Evolutionary conservation across 805 yeast genomes (phyloP).

Genomic region (Yarrowia porcina): DNA sequence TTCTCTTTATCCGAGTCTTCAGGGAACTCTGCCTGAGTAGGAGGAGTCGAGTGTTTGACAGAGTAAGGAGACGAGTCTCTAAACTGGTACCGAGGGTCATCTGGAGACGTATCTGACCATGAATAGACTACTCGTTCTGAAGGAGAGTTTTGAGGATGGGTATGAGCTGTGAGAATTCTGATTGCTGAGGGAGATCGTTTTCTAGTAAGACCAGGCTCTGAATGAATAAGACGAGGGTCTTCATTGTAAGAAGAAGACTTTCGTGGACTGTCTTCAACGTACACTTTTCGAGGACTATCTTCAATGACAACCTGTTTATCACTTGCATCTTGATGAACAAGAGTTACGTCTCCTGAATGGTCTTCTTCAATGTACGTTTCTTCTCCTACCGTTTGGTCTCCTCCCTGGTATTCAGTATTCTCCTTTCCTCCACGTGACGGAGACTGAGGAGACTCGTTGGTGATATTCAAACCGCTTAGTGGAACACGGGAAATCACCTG

Average conservation of each 20-base stretch:
- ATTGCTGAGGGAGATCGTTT: constrained; percentile 18
- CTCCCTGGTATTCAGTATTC: neutral
- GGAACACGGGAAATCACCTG: neutral
- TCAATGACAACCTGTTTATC: neutral
- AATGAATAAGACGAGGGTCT: neutral
- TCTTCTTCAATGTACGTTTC: neutral
- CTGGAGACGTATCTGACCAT: constrained; percentile 18
- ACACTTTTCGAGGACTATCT: neutral
- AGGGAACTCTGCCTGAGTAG: constrained; percentile 9
- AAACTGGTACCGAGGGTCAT: constrained; percentile 9
- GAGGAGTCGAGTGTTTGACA: constrained; percentile 15
- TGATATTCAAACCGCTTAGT: constrained; percentile 1
- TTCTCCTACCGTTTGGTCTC: neutral
- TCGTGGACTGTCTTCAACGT: no score
- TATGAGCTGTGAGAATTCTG: constrained; percentile 13
- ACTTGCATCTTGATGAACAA: neutral
- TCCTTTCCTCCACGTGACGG: neutral
- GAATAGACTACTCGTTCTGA: constrained; percentile 11
- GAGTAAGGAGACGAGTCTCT: constrained; percentile 17
- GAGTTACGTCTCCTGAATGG: neutral
- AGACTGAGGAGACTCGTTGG: constrained; percentile 15
- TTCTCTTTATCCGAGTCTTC: constrained; percentile 19
- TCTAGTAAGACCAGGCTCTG: constrained; percentile 3
- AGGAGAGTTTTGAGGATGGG: constrained; percentile 18
- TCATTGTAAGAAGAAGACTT: no score